Evolutionary conservation across 129 eudicot genomes (phyloP), one percentile per base, ranked within the genome.

Genomic region (Flaveria linearis): DNA sequence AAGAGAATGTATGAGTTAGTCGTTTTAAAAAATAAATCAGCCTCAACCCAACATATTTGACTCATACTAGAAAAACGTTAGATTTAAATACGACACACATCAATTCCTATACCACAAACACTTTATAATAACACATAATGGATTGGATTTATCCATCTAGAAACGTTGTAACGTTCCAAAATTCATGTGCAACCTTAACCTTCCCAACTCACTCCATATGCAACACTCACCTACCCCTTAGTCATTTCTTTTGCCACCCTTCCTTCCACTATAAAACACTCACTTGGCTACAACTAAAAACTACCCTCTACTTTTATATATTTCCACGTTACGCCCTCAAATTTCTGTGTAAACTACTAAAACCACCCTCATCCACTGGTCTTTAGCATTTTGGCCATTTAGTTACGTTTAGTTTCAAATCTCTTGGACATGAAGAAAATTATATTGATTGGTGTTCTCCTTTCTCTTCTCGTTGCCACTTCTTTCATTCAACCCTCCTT

Each of bases 241-340:
- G 52, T 79, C 83, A 79, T 79, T 51, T 50, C 61, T 50, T 79
- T 79, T 53, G 74, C 76, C 83, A 63, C 78, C 73, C 83, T 41
- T 30, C 45, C 36, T 65, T 26, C 30, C 50, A 10, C 74, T 72
- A 79, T 79, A 79, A 63, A 79, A 64, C 55, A 63, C 67, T 33
- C 78, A 39, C 71, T 64, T 6, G 50, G 68, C 51, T 72, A 42
- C 83, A 23, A 72, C 83, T 47, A 64, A 39, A 3, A 62, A 36
- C 66, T 65, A 39, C 72, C 72, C 18, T 71, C 26, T 53, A 71
- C 65, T 68, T 77, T 53, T 79, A 51, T 42, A 39, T 6, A 56
- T 20, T 79, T 72, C 13, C 73, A 22, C 4, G 23, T 71, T 64
- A 51, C n/a, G 11, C 60, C 72, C 73, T 7, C 45, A 12, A 12